Percentiles rank a stretch among this genome's conserved stretches.
These are phyloP conservation scores for Antarctomyces pellizariae DNA, from an alignment of 495 filamentous ascomycete species.

Conservation along the genomic window DNA sequence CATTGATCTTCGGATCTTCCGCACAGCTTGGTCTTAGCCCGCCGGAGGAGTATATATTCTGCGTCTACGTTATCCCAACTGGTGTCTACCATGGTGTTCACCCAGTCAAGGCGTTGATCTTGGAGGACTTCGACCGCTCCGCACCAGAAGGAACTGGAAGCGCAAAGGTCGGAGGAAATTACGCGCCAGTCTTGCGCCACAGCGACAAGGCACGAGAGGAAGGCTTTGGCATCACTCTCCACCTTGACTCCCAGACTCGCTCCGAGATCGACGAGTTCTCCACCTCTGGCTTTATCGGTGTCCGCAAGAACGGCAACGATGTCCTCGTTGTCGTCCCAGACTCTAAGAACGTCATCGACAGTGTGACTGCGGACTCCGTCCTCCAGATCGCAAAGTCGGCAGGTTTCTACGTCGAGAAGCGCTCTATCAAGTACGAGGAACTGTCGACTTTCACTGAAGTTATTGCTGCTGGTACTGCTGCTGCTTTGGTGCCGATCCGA, in stretches of 20 bases:
- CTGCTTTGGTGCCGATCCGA: slow-evolving; percentile 71
- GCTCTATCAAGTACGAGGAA: slow-evolving; percentile 56
- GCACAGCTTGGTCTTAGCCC: slow-evolving; percentile 63
- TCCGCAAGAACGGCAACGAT: slow-evolving; percentile 29
- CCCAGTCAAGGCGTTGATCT: slow-evolving; percentile 54
- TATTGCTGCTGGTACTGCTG: slow-evolving; percentile 80
- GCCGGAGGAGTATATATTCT: slow-evolving; percentile 74
- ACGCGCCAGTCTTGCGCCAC: slow-evolving; percentile 60
- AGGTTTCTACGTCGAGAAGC: slow-evolving; percentile 42
- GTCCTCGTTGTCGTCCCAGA: slow-evolving; percentile 58
- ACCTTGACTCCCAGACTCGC: slow-evolving; percentile 58
- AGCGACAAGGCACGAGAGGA: slow-evolving; percentile 48
- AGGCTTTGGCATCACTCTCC: slow-evolving; percentile 70
- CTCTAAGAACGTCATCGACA: slow-evolving; percentile 59
- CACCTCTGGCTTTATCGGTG: slow-evolving; percentile 67
- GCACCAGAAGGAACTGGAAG: slow-evolving; percentile 51
- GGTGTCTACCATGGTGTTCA: slow-evolving; percentile 77
- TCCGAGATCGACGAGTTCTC: slow-evolving; percentile 78
- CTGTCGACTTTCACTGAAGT: slow-evolving; percentile 58
- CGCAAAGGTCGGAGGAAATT: slow-evolving; percentile 60
- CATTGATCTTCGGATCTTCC: slow-evolving; percentile 60
- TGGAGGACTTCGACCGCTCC: slow-evolving; percentile 55
- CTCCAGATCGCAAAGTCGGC: slow-evolving; percentile 39
- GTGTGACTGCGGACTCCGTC: slow-evolving; percentile 52
- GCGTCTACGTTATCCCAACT: slow-evolving; percentile 63